Evolutionary conservation across 352 stramenopile genomes (phyloP).

Genomic region (Globisporangium emineosum): DNA sequence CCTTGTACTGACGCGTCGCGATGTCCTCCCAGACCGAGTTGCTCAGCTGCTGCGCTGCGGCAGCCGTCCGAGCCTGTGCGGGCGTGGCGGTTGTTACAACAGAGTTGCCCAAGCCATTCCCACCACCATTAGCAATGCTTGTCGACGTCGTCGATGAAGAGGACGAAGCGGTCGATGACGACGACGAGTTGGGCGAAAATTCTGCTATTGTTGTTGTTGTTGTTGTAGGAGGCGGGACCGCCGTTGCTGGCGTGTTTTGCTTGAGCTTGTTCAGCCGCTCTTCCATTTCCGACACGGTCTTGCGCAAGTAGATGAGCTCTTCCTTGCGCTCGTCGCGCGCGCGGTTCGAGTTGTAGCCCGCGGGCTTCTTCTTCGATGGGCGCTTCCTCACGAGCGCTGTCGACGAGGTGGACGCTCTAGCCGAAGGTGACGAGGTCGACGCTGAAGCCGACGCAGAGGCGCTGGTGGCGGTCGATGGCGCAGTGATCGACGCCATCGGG

Average conservation of each 20-base stretch:
- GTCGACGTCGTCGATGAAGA: not conserved
- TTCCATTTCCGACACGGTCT: conserved; percentile 54
- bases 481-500: not conserved
- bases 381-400: conserved; percentile 30
- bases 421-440: conserved; percentile 9
- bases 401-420: conserved; percentile 18
- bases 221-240: too few relatives aligned
- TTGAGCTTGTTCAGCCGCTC: conserved; percentile 26
- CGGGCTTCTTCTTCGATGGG: conserved; percentile 31
- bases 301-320: conserved; percentile 65
- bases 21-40: conserved; percentile 49
- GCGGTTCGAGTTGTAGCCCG: conserved; percentile 47
- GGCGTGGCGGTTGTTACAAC: not conserved
- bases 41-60: conserved; percentile 27
- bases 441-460: conserved; percentile 7
- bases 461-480: not conserved
- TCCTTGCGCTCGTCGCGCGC: conserved; percentile 60
- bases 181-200: conserved; percentile 11
- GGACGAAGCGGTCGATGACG: not conserved
- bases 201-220: not conserved
- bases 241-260: conserved; percentile 9
- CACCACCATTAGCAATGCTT: not conserved
- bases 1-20: conserved; percentile 44
- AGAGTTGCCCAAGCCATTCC: too few relatives aligned
- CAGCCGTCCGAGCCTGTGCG: conserved; percentile 22